Conservation (phyloP, 257 asterid species). For the Salvia splendens region DNA sequence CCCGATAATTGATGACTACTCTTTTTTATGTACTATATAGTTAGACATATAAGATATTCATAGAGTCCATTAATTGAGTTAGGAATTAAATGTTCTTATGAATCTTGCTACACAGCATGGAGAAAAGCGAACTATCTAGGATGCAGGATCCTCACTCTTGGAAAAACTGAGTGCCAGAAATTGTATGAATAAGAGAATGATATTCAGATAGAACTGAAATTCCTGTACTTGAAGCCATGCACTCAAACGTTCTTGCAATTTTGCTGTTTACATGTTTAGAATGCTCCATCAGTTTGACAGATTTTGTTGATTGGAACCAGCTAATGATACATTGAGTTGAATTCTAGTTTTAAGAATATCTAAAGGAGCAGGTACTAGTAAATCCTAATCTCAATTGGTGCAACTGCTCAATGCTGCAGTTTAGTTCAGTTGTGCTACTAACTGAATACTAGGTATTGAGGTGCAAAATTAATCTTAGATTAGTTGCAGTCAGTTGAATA, state of each 20-base stretch:
- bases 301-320: background rate
- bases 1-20: background rate
- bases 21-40: background rate
- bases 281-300: background rate
- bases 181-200: conserved; percentile 11
- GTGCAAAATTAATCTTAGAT: conserved; percentile 10
- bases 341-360: conserved; percentile 4
- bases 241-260: background rate
- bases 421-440: background rate
- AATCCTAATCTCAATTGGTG: conserved; percentile 24
- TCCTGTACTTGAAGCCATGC: background rate
- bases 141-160: conserved; percentile 5
- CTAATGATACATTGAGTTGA: background rate
- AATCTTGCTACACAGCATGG: conserved; percentile 4
- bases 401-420: conserved; percentile 15
- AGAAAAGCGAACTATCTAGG: conserved; percentile 5
- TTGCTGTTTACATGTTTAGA: conserved; percentile 17
- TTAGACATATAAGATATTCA: background rate
- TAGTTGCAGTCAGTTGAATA: conserved; percentile 2
- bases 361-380: conserved; percentile 11
- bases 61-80: background rate
- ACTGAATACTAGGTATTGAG: conserved; percentile 9
- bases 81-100: conserved; percentile 4
- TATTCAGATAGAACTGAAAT: background rate
- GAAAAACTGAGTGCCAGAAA: conserved; percentile 4